phyloP scores from a whole-genome alignment of 1,284 basidiomycete species.

The Cryptococcus maquisensis region DNA sequence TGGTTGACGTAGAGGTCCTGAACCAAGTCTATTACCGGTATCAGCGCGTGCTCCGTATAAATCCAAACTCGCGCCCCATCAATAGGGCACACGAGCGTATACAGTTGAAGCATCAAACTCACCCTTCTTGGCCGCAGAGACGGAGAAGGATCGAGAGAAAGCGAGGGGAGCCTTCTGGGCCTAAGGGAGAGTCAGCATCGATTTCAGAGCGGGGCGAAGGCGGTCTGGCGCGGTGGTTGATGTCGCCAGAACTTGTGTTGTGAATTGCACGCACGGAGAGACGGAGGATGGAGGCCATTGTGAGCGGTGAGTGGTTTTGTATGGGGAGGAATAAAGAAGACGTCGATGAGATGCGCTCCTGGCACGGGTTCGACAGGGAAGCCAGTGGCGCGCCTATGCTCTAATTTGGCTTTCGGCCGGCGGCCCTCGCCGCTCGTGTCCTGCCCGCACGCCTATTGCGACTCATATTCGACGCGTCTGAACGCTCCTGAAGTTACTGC shows the following conservation, averaged over 20 bases:
- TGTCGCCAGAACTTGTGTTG: no score
- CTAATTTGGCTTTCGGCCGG: not conserved
- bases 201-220: not conserved
- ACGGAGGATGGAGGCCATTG: conserved; percentile 45
- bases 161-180: conserved; percentile 21
- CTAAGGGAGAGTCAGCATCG: not conserved
- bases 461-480: no score
- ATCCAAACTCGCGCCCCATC: not conserved
- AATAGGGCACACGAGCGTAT: not conserved
- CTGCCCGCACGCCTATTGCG: no score
- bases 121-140: conserved; percentile 68
- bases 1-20: conserved; percentile 89
- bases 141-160: conserved; percentile 56
- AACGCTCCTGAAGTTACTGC: no score
- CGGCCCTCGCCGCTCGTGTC: no score
- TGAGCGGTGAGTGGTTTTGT: conserved; percentile 20
- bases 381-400: not conserved
- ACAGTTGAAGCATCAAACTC: conserved; percentile 25
- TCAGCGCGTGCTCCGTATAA: conserved; percentile 53
- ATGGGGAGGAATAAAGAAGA: conserved; percentile 16
- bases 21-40: conserved; percentile 64
- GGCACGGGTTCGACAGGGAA: not conserved
- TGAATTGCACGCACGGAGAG: conserved; percentile 28
- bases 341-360: no score
- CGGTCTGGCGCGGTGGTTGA: no score